Base-by-base conservation (phyloP, 2,329 filamentous ascomycete genomes). In the Aureobasidium sp. region DNA sequence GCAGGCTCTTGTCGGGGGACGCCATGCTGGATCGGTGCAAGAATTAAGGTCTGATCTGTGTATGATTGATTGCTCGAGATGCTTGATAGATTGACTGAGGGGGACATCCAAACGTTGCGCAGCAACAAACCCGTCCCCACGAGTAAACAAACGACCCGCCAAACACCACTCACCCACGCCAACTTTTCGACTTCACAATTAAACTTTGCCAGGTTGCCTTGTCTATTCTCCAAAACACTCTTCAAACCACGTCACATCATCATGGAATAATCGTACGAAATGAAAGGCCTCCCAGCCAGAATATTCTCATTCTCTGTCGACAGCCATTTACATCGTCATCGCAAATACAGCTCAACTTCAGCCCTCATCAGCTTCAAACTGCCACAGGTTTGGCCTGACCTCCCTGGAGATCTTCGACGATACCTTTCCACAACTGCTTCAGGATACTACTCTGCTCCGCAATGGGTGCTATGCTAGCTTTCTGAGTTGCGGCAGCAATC, bases 351-450 rank as follows among this genome's bases (percentile, higher is more conserved):
- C 36, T 36, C 5, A 29, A 34, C 53, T 9, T 13, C 39, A 3
- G 11, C 53, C 15, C 2, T 16, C 29, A n/a, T 16, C 9, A 16
- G n/a, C 21, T 11, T 60, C 48, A 61, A 41, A 41, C 59, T 6
- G 21, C 34, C 3, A 42, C 32, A 37, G 45, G 45, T 25, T 61
- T 61, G 21, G 59, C 27, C 8, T 39, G 21, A 5, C 9, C 32
- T 3, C 49, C 59, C 27, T 34, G 44, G n/a, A 82, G 64, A 66
- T 83, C 81, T 47, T 83, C 80, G 11, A 82, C 67, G 60, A 83
- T 72, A 16, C 76, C 78, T 45, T 65, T 71, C 77, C 77, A 81
- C 41, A 81, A 67, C 66, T 67, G 65, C 64, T 72, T 76, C 32
- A 76, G 71, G 67, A 76, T 73, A 15, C 75, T 70, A 27, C 72